A percentile compares a stretch with the other conserved stretches of the same genome.
Conservation (phyloP, 2,329 filamentous ascomycete species). For the Beauveria caledonica region DNA sequence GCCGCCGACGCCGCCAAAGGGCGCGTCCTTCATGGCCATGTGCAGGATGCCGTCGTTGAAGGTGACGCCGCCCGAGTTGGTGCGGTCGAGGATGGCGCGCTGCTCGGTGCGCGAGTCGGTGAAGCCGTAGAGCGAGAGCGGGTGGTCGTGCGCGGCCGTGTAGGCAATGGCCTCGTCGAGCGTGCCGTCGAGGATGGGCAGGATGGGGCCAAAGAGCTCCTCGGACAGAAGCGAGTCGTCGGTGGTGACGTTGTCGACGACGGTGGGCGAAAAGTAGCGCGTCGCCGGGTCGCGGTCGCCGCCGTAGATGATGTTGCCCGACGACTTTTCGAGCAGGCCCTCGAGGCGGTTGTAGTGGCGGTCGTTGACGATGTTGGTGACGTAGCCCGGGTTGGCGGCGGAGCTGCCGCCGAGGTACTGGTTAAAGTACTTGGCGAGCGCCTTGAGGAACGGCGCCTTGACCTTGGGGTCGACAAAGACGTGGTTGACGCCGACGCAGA, state of each 20-base stretch:
- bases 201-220: conserved; percentile 37
- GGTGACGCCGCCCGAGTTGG: conserved; percentile 42
- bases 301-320: conserved; percentile 29
- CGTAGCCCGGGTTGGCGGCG: conserved; percentile 15
- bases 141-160: conserved; percentile 22
- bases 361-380: conserved; percentile 32
- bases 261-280: conserved; percentile 27
- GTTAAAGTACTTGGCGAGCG: conserved; percentile 26
- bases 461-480: conserved; percentile 34
- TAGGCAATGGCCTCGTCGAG: conserved; percentile 23
- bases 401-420: conserved; percentile 20
- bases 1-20: conserved; percentile 42
- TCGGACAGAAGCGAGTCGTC: conserved; percentile 32
- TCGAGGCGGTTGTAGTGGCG: conserved; percentile 33
- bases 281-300: conserved; percentile 23
- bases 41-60: conserved; percentile 42
- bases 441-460: conserved; percentile 27
- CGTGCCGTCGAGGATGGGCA: conserved; percentile 30
- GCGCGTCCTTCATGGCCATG: conserved; percentile 30
- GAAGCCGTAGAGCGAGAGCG: conserved; percentile 35
- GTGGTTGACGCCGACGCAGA: conserved; percentile 28
- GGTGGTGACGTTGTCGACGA: conserved; percentile 28
- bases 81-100: conserved; percentile 22
- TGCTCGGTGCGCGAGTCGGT: conserved; percentile 27
- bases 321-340: conserved; percentile 25